phyloP scores from a whole-genome alignment of 1,139 yeast species.

The Taiozyma sp. region DNA sequence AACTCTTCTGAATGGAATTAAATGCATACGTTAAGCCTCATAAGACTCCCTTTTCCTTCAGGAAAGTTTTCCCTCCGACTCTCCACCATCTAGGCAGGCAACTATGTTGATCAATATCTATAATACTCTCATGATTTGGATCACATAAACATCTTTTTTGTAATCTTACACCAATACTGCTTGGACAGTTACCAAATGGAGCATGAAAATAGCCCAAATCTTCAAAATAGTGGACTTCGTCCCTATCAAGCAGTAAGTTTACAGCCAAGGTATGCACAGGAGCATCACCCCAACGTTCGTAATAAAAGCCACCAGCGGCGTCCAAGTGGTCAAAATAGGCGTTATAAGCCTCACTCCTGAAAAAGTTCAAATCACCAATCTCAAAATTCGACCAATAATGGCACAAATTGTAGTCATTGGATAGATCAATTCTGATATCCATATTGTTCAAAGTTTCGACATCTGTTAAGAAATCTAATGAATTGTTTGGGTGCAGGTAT shows the following conservation, averaged over 20 bases:
- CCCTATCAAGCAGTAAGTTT: slow-evolving; percentile 56
- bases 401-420: slow-evolving; percentile 73
- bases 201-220: slow-evolving; percentile 84
- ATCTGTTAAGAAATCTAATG: slow-evolving; percentile 66
- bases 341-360: slow-evolving; percentile 63
- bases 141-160: slow-evolving; percentile 72
- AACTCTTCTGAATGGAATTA: too few species aligned
- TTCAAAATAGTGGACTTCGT: slow-evolving; percentile 80
- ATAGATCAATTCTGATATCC: slow-evolving; percentile 27
- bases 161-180: slow-evolving; percentile 39
- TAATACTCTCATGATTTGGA: slow-evolving; percentile 36
- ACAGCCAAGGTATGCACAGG: slow-evolving; percentile 89
- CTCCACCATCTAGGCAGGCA: slow-evolving; percentile 89
- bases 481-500: slow-evolving; percentile 59
- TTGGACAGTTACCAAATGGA: slow-evolving; percentile 84
- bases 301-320: slow-evolving; percentile 75
- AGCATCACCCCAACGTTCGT: slow-evolving; percentile 98
- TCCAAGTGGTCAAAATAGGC: slow-evolving; percentile 69
- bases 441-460: slow-evolving; percentile 24
- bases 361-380: slow-evolving; percentile 75
- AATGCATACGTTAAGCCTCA: background rate
- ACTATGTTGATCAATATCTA: slow-evolving; percentile 60
- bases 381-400: slow-evolving; percentile 97
- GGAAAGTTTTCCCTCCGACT: slow-evolving; percentile 44
- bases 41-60: slow-evolving; percentile 22